A percentile compares a stretch with the other conserved stretches of the same genome.
These are phyloP conservation scores for Rhizophlyctis rosea DNA, from an alignment of 192 early-diverging fungal genomes.

Conservation along the genomic window DNA sequence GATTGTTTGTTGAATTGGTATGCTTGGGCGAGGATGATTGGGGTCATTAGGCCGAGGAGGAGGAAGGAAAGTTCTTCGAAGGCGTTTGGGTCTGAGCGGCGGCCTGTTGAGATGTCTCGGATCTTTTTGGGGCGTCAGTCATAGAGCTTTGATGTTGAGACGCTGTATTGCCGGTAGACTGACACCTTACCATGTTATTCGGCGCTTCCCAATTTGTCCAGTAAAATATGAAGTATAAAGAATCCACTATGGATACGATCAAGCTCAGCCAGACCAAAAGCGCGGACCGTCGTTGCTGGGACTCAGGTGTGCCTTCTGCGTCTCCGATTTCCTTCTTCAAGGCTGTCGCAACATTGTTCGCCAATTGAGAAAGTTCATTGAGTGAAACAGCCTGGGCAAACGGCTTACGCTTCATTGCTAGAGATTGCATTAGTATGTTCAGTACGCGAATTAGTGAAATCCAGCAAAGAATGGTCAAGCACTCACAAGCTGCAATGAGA, in stretches of 20 bases:
- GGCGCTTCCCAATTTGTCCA: too few relatives aligned
- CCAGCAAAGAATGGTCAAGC: neutral
- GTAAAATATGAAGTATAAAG: too few relatives aligned
- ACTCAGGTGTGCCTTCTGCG: too few relatives aligned
- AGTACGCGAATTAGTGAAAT: neutral
- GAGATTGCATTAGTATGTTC: neutral
- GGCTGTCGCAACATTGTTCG: too few relatives aligned
- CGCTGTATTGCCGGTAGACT: too few relatives aligned
- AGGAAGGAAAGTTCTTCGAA: neutral
- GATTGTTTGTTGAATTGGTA: constrained; percentile 12
- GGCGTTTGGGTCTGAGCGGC: neutral
- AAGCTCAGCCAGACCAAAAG: too few relatives aligned
- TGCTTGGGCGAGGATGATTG: neutral
- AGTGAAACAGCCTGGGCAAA: neutral
- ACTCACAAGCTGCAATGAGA: neutral
- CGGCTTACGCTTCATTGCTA: neutral
- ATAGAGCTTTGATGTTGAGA: too few relatives aligned
- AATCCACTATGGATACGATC: too few relatives aligned
- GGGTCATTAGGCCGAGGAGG: neutral
- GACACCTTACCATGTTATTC: too few relatives aligned
- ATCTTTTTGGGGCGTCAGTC: too few relatives aligned
- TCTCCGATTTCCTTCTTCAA: too few relatives aligned
- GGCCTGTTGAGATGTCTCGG: neutral
- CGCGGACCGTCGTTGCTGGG: too few relatives aligned
- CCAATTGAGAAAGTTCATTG: neutral